Evolutionary conservation across 352 stramenopile genomes (phyloP), one percentile per base, ranked within the genome.

Genomic region (Pythium aquatile): DNA sequence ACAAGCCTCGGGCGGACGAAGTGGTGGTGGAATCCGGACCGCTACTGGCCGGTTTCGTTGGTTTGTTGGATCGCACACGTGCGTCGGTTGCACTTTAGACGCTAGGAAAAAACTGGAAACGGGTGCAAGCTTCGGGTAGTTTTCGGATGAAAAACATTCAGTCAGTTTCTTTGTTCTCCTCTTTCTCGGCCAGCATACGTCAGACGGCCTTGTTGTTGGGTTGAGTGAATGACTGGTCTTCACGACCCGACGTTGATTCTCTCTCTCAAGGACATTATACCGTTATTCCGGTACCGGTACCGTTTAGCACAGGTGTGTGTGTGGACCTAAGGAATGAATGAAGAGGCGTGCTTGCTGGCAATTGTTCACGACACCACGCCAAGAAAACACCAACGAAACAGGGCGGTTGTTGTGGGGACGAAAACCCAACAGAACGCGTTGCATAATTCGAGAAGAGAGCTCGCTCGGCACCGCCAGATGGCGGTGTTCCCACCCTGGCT

Each of bases 41-140:
- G 13, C 39, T 24, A 47, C 39, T 47, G 39, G 16, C 17, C 39
- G 39, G 39, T 47, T 47, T 47, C 39, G 39, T 47, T 16, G 39
- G 39, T 47, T 47, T 47, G 39, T 47, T 47, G 39, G 39, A 24
- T 47, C 39, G 14, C 39, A 47, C 39, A 16, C 39, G 39, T 47
- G 39, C 39, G 39, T 47, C 16, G 39, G 39, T 47, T 47, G 39
- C 39, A 47, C 39, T 24, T 47, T 7, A 8, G 39, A 24, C 39
- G 39, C 39, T 13, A 47, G 39, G 39, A 47, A 47, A 47, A 47
- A 47, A 47, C 39, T 24, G 39, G 39, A 47, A 47, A 47, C 39
- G 14, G 13, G 39, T n/a, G 39, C 39, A 47, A n/a, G 2, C 39
- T n/a, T n/a, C 39, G 39, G 14, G 39, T 47, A 47, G 13, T 47